These are phyloP conservation scores for Medicago truncatula DNA, from an alignment of 306 rosid genomes.

Conservation along the genomic window DNA sequence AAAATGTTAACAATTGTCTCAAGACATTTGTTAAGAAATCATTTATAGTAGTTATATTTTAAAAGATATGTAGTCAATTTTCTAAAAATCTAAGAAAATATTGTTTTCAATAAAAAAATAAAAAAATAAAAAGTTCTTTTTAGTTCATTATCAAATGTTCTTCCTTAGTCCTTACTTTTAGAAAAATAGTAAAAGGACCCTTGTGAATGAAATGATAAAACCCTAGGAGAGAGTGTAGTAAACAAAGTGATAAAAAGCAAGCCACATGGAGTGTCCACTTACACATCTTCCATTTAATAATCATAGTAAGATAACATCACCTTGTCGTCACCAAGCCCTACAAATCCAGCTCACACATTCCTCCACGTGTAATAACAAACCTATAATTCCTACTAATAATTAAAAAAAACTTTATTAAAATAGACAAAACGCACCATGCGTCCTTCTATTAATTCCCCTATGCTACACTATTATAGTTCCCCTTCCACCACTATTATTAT, in stretches of 20 bases:
- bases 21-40: too few relatives aligned
- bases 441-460: conserved; percentile 33
- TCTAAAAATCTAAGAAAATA: too few relatives aligned
- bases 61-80: too few relatives aligned
- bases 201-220: background rate
- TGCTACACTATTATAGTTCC: conserved; percentile 40
- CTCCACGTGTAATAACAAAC: conserved; percentile 57
- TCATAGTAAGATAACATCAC: conserved; percentile 72
- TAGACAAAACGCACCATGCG: conserved; percentile 16
- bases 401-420: background rate
- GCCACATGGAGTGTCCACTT: conserved; percentile 61
- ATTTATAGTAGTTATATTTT: too few relatives aligned
- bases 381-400: conserved; percentile 25
- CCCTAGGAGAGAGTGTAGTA: background rate
- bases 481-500: conserved; percentile 44
- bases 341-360: conserved; percentile 70
- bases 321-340: conserved; percentile 64
- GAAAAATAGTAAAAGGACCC: too few relatives aligned
- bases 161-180: too few relatives aligned
- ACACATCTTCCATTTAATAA: conserved; percentile 48
- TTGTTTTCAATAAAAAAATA: too few relatives aligned
- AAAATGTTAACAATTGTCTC: too few relatives aligned
- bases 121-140: too few relatives aligned
- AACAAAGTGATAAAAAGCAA: conserved; percentile 30
- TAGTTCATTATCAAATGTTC: too few relatives aligned